Conservation (phyloP, 2,329 filamentous ascomycete species). For the Exophiala dermatitidis region DNA sequence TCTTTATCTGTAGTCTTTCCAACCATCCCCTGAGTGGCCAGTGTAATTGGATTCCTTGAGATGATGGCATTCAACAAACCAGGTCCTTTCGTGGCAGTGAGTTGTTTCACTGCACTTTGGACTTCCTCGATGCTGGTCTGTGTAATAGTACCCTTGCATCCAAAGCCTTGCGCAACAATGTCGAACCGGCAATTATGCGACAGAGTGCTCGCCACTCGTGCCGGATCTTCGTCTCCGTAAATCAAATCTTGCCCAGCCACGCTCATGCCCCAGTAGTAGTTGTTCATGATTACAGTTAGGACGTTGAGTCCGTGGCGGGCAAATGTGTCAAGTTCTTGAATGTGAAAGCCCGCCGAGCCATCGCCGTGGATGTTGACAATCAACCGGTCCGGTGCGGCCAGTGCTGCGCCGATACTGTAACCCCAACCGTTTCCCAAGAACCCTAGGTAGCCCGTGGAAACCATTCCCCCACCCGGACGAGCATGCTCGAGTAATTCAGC, state of each 20-base stretch:
- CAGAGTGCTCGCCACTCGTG: constrained; percentile 31
- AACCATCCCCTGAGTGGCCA: constrained; percentile 34
- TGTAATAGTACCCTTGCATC: constrained; percentile 29
- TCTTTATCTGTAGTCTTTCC: constrained; percentile 37
- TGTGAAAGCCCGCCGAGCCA: constrained; percentile 41
- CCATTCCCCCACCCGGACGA: constrained; percentile 17
- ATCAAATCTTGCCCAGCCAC: constrained; percentile 41
- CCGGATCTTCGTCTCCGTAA: constrained; percentile 32
- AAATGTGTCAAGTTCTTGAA: constrained; percentile 43
- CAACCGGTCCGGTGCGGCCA: constrained; percentile 35
- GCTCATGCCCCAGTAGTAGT: constrained; percentile 42
- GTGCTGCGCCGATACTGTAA: constrained; percentile 39
- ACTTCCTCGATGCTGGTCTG: constrained; percentile 29
- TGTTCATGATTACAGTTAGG: constrained; percentile 41
- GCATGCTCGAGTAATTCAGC: constrained; percentile 29
- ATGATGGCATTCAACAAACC: constrained; percentile 40
- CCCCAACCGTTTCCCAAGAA: constrained; percentile 45
- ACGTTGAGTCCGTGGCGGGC: constrained; percentile 36
- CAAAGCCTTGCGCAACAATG: constrained; percentile 38
- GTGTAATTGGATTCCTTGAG: constrained; percentile 30
- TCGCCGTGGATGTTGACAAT: constrained; percentile 43
- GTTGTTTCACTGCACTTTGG: constrained; percentile 30
- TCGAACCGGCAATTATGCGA: constrained; percentile 35
- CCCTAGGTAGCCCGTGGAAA: constrained; percentile 36
- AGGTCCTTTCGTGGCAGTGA: constrained; percentile 30